Evolutionary conservation across 2,329 filamentous ascomycete genomes (phyloP), one percentile per base, ranked within the genome.

Genomic region (Scedosporium minutisporum): DNA sequence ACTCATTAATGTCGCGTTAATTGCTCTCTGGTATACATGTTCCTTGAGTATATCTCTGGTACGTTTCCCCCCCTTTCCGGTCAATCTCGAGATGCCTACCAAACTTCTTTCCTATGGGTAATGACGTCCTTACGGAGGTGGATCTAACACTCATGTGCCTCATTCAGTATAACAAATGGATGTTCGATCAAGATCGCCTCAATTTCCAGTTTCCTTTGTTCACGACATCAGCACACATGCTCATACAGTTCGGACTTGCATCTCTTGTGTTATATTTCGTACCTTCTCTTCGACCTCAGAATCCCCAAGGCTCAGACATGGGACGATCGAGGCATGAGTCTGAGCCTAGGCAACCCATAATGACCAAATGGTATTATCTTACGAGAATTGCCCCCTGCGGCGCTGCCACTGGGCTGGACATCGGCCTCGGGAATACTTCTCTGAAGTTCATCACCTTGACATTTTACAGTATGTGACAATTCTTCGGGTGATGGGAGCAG

Each of bases 81-180:
- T 6, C 58, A n/a, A 16, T n/a, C 12, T 48, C 7, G 10, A 16
- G n/a, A 21, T n/a, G 27, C 14, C 33, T 41, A 6, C 27, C 4
- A 5, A 16, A 1, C 16, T 4, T 58, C 27, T 29, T 1, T 48
- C 21, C 58, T 48, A 4, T 12, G 4, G 55, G 27, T 27, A 41
- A 18, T 63, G 33, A 21, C 14, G n/a, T n/a, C 6, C n/a, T 18
- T 53, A 18, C 60, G 23, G 23, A 42, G 10, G 58, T 5, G 27
- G 38, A 23, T 25, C 58, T 38, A 12, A 60, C 42, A n/a, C 5
- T 21, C 12, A 16, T 27, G 2, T 38, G 6, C 18, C 23, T 16
- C 25, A n/a, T 38, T 59, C 67, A 95, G 88, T 99, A 97, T 81
- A 99, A 99, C 82, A 97, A 97, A 78, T 97, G 95, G 95, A 97